phyloP scores from a whole-genome alignment of 192 early-diverging fungal species.

The Rhizophagus clarus region DNA sequence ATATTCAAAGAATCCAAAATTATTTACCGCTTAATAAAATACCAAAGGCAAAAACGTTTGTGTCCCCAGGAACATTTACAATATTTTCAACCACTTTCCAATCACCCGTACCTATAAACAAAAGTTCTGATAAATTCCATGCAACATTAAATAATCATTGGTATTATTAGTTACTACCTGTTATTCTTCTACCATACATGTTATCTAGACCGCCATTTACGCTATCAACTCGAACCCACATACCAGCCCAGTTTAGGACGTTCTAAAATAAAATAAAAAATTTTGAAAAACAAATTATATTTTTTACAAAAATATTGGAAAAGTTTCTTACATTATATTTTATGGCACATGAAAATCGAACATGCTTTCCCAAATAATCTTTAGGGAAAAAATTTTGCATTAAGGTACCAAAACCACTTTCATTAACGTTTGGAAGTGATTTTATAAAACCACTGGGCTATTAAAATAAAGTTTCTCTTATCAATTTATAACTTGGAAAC shows the following conservation, averaged over 20 bases:
- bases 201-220: background rate
- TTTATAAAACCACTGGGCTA: constrained; percentile 8
- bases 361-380: background rate
- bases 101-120: background rate
- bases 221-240: constrained; percentile 4
- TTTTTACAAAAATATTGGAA: too few species aligned
- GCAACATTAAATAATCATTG: too few species aligned
- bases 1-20: too few species aligned
- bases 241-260: background rate
- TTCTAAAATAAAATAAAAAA: too few species aligned
- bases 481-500: too few species aligned
- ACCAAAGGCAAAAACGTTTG: background rate
- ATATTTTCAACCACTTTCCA: background rate
- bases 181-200: background rate
- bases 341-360: background rate
- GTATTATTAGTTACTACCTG: background rate
- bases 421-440: background rate
- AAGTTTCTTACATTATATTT: background rate
- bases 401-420: background rate
- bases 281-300: too few species aligned
- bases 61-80: background rate
- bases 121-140: too few species aligned
- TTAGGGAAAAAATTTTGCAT: background rate
- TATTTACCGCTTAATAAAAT: background rate
- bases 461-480: too few species aligned